These are phyloP conservation scores for Aspergillus ostianus DNA, from an alignment of 495 filamentous ascomycete genomes.

Conservation along the genomic window DNA sequence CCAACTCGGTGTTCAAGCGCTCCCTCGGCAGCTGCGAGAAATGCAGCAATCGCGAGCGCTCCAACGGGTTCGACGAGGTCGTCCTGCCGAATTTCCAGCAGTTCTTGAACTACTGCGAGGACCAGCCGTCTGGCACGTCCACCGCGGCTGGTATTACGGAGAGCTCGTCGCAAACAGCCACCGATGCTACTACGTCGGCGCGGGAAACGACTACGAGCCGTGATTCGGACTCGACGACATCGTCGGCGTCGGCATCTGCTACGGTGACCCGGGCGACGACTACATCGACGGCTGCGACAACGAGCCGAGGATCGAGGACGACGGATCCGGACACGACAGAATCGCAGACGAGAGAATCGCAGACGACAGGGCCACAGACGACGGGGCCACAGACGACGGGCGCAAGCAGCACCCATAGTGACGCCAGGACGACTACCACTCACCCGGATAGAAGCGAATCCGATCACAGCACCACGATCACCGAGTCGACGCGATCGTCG, in stretches of 20 bases:
- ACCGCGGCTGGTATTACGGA: background rate
- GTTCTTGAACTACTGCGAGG: slow-evolving; percentile 10
- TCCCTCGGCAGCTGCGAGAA: slow-evolving; percentile 37
- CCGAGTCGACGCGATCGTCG: background rate
- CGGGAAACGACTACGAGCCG: background rate
- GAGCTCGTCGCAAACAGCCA: background rate
- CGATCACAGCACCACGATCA: background rate
- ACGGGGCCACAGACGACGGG: background rate
- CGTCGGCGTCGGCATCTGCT: background rate
- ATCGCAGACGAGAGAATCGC: background rate
- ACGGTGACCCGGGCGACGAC: background rate
- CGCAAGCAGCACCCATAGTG: background rate
- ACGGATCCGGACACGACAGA: background rate
- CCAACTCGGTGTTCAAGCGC: slow-evolving; percentile 37
- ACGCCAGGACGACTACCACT: background rate
- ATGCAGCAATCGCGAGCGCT: background rate
- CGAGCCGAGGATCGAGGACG: background rate
- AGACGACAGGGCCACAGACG: no score
- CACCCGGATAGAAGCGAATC: background rate
- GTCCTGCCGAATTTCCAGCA: slow-evolving; percentile 6
- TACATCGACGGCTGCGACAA: background rate
- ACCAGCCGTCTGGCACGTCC: background rate
- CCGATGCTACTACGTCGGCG: background rate
- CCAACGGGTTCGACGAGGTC: background rate
- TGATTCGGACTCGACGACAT: background rate